phyloP scores from a whole-genome alignment of 176 grass and related monocot species.

The Triticum dicoccoides region DNA sequence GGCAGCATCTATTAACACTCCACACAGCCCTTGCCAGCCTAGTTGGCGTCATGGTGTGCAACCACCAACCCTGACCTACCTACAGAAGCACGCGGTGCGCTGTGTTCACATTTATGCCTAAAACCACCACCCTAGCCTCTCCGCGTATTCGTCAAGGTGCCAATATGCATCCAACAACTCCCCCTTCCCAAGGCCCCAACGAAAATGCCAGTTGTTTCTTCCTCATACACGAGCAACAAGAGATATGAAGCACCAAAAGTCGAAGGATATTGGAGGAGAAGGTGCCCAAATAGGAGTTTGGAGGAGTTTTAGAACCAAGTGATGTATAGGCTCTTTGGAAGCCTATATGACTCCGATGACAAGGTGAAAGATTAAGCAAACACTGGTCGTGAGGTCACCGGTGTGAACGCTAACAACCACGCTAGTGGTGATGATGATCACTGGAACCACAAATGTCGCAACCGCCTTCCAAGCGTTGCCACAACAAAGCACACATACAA shows the following conservation, averaged over 20 bases:
- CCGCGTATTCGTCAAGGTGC: not conserved
- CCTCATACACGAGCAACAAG: not conserved
- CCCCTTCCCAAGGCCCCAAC: not conserved
- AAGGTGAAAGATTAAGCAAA: conserved; percentile 34
- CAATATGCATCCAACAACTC: not conserved
- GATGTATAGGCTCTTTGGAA: conserved; percentile 58
- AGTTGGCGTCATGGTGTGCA: not conserved
- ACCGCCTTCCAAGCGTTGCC: not conserved
- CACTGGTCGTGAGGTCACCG: not conserved
- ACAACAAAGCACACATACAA: not conserved
- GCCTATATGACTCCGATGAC: conserved; percentile 36
- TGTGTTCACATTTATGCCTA: not conserved
- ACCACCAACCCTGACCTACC: not conserved
- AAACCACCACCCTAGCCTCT: not conserved
- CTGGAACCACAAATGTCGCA: not conserved
- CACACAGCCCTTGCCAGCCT: not conserved
- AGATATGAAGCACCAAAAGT: not conserved
- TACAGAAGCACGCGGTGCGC: not conserved
- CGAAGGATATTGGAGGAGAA: not conserved
- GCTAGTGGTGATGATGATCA: not conserved
- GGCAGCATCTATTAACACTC: not conserved
- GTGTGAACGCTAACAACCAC: not conserved
- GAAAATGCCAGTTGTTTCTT: not conserved
- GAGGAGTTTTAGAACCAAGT: conserved; percentile 50
- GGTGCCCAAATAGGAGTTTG: not conserved